Base-by-base conservation (phyloP, 495 filamentous ascomycete genomes). In the Pyronema domesticum region DNA sequence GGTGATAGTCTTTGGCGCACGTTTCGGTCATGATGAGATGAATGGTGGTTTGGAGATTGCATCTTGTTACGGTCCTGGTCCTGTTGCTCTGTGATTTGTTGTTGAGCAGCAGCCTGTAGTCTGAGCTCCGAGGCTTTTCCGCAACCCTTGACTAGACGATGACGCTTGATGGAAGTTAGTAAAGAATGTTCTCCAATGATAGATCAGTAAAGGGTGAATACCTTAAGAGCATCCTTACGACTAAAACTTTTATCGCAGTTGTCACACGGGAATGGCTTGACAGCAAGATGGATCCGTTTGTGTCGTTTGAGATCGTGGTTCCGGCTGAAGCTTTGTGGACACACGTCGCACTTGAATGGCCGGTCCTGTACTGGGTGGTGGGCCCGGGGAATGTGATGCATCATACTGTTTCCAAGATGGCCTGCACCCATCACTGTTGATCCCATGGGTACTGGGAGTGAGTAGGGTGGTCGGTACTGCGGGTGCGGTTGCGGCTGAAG, bases 271-370 rank as follows among this genome's bases (percentile, higher is more conserved):
- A 87, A 96, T 0, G 91, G 91, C 73, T 98, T 98, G 46, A 96
- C 84, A 0, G 87, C 84, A 46, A 96, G 70, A 68, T 98, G 91
- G 54, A 98, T 98, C 54, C 88, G 72, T 67, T 94, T 94, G 61
- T 98, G 91, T 44, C 91, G 77, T 67, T 98, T 98, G 52, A 98
- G 71, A 64, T 98, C 93, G 63, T 98, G 93, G 54, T 98, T 98
- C 6, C 91, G 75, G 66, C 94, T 98, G 74, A 98, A 98, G 51
- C 84, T 85, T 62, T 93, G 85, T 0, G 84, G 80, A 61, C 93
- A 98, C 63, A 83, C 73, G 60, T 95, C 86, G 66, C 91, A 98
- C 62, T 91, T 91, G 72, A 91, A 98, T 0, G 93, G 91, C 7
- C 89, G 77, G 56, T 98, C 91, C 18, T 71, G 71, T 37, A 62